These are phyloP conservation scores for Tetraselmis striata DNA, from an alignment of 139 green algal genomes.

Conservation along the genomic window DNA sequence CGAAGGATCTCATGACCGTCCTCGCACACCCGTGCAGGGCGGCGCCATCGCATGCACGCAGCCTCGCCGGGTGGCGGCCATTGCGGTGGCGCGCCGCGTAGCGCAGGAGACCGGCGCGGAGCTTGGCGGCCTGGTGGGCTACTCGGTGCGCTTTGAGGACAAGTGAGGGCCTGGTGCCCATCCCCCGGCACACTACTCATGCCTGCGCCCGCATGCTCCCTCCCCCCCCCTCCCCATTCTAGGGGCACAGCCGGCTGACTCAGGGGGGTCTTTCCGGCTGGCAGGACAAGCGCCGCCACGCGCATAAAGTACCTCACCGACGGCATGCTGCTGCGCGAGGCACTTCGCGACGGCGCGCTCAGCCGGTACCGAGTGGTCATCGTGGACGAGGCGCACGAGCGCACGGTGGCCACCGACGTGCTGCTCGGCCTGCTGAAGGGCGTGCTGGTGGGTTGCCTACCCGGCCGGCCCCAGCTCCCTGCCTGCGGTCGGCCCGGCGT, in stretches of 20 bases:
- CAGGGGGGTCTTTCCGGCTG: no score
- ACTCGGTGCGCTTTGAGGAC: slow-evolving; percentile 14
- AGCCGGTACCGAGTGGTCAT: slow-evolving; percentile 74
- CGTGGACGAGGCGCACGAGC: slow-evolving; percentile 95
- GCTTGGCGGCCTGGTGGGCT: slow-evolving; percentile 69
- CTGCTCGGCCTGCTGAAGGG: slow-evolving; percentile 86
- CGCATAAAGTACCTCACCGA: slow-evolving; percentile 88
- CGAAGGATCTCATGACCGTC: not conserved
- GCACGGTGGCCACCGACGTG: slow-evolving; percentile 86
- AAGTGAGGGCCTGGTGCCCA: not conserved
- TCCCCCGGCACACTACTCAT: not conserved
- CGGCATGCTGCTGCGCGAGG: slow-evolving; percentile 92
- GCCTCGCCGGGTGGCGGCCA: slow-evolving; percentile 77
- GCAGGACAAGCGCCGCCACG: slow-evolving; percentile 30
- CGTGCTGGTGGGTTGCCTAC: slow-evolving; percentile 33
- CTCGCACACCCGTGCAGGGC: not conserved
- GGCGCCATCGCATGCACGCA: slow-evolving; percentile 75
- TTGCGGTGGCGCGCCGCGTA: slow-evolving; percentile 77
- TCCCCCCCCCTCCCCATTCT: slow-evolving; percentile 1
- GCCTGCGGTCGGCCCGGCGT: no score
- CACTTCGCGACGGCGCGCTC: slow-evolving; percentile 74
- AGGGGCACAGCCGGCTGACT: no score
- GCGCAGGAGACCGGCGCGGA: slow-evolving; percentile 69
- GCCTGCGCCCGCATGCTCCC: not conserved
- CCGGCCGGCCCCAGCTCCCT: not conserved